Conservation (phyloP, 2,329 filamentous ascomycete species). For the Pseudocercospora fuligena region DNA sequence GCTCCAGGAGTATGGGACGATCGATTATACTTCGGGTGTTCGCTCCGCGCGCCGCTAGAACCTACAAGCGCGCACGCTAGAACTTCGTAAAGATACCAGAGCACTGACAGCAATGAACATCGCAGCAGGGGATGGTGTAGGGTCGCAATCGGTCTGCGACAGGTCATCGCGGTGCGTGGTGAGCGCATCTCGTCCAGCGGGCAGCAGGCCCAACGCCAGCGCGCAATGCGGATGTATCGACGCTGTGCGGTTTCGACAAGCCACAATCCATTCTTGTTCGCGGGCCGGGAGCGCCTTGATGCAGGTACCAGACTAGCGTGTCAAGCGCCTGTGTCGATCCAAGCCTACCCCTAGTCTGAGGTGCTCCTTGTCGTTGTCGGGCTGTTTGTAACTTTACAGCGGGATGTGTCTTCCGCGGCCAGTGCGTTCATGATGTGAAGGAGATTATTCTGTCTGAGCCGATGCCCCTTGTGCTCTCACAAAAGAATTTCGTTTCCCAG, state of each 20-base stretch:
- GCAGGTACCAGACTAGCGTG: conserved; percentile 12
- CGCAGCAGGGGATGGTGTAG: background rate
- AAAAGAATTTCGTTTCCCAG: conserved; percentile 10
- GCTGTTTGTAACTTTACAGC: conserved; percentile 12
- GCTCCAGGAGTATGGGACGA: conserved; percentile 10
- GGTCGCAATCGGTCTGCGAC: background rate
- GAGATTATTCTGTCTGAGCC: conserved; percentile 13
- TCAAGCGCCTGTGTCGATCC: conserved; percentile 11
- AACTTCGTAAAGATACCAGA: conserved; percentile 7
- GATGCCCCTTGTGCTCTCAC: conserved; percentile 10
- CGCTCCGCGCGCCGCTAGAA: conserved; percentile 9
- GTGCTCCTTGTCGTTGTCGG: conserved; percentile 11
- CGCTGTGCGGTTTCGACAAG: conserved; percentile 6
- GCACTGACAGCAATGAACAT: background rate
- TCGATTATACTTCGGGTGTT: conserved; percentile 7
- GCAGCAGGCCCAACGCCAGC: background rate
- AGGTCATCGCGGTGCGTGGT: background rate
- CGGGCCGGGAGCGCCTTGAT: conserved; percentile 4
- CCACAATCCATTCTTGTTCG: conserved; percentile 11
- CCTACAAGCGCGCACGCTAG: conserved; percentile 4
- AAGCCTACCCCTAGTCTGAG: conserved; percentile 6
- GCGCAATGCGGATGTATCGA: conserved; percentile 2
- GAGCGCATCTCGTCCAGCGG: background rate
- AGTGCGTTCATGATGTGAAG: conserved; percentile 12
- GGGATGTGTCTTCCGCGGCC: conserved; percentile 9